Conservation (phyloP, 129 eudicot species). For the Tanacetum coccineum region DNA sequence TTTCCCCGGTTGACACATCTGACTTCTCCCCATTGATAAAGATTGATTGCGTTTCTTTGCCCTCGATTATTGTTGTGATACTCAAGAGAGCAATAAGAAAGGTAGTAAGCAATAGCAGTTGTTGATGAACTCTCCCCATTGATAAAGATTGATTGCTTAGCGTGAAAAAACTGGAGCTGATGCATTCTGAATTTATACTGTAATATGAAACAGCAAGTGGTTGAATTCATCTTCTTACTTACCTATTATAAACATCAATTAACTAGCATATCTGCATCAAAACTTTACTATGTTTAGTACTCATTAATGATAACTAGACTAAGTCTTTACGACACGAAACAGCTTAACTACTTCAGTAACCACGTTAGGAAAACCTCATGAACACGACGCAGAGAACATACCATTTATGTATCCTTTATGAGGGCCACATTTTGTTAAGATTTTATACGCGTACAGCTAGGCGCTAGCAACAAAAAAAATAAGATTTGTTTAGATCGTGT, state of each 20-base stretch:
- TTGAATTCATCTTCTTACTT: constrained; percentile 17
- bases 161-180: neutral
- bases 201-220: constrained; percentile 1
- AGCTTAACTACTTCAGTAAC: neutral
- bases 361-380: neutral
- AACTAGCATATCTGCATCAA: constrained; percentile 20
- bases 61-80: neutral
- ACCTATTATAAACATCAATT: constrained; percentile 13
- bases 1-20: neutral
- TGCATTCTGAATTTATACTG: constrained; percentile 23
- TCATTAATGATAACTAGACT: constrained; percentile 15
- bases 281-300: constrained; percentile 31
- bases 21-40: neutral
- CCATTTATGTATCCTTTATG: constrained; percentile 12
- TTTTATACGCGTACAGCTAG: neutral
- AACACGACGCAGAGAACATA: neutral
- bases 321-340: constrained; percentile 18
- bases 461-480: neutral
- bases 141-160: neutral
- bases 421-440: neutral
- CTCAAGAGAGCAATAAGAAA: constrained; percentile 27
- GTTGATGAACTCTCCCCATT: constrained; percentile 27
- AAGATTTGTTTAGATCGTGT: no score
- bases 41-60: neutral
- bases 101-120: constrained; percentile 12